These are phyloP conservation scores for Aegilops bicornis DNA, from an alignment of 176 grass and related monocot species.

Conservation along the genomic window DNA sequence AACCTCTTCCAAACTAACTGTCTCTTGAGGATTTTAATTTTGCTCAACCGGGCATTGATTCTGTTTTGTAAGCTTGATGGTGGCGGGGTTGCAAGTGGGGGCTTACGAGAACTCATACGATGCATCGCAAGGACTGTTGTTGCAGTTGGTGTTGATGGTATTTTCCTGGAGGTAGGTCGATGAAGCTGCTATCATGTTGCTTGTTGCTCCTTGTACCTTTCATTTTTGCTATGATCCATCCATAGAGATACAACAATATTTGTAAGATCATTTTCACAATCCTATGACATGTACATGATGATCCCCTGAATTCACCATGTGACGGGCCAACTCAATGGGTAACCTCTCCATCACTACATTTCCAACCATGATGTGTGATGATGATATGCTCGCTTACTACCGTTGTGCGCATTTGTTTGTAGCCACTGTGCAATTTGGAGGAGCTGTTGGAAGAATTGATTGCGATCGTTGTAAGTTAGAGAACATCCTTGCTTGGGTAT, in stretches of 20 bases:
- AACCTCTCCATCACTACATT: neutral
- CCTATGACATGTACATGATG: conserved; percentile 71
- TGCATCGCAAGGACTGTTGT: conserved; percentile 90
- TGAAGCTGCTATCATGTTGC: neutral
- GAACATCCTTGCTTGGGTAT: too few relatives aligned
- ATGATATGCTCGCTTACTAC: conserved; percentile 10
- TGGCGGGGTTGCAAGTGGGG: conserved; percentile 90
- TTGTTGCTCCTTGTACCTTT: neutral
- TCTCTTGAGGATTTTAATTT: conserved; percentile 13
- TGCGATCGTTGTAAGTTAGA: conserved; percentile 75
- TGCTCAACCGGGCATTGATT: neutral
- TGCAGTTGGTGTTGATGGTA: conserved; percentile 92
- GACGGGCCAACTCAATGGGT: conserved; percentile 99
- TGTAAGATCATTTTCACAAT: neutral
- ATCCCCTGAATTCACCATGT: conserved; percentile 82
- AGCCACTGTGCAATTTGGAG: conserved; percentile 86
- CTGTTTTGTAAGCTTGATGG: conserved; percentile 79
- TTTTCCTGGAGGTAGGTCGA: conserved; percentile 91
- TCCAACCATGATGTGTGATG: neutral
- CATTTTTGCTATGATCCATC: neutral
- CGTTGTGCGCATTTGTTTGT: neutral
- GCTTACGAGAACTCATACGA: conserved; percentile 85
- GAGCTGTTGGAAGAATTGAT: conserved; percentile 87
- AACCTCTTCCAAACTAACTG: neutral
- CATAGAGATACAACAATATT: neutral